Evolutionary conservation across 1,284 basidiomycete genomes (phyloP).

Genomic region (Fomitopsis pinicola): DNA sequence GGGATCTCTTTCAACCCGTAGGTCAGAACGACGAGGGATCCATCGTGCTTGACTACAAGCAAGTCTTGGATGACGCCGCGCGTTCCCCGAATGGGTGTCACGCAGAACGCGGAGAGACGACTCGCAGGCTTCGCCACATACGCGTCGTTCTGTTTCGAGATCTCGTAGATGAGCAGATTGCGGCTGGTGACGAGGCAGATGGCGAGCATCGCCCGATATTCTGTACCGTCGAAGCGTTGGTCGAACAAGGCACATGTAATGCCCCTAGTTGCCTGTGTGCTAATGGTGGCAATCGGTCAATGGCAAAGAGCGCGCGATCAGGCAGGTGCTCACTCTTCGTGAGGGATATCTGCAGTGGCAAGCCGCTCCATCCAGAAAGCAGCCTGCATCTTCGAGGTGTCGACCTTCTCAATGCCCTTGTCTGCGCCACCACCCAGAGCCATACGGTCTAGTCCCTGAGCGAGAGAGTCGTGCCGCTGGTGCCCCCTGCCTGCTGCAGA

Average conservation of each 20-base stretch:
- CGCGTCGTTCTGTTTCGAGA: constrained; percentile 36
- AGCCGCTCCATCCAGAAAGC: constrained; percentile 65
- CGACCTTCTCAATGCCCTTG: constrained; percentile 33
- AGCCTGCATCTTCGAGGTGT: constrained; percentile 62
- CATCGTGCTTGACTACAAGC: constrained; percentile 54
- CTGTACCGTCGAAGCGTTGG: constrained; percentile 54
- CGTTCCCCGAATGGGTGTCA: constrained; percentile 57
- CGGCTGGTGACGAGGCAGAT: constrained; percentile 51
- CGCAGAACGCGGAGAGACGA: constrained; percentile 45
- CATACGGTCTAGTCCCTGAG: constrained; percentile 58
- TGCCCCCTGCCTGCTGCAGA: constrained; percentile 38
- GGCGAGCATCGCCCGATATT: constrained; percentile 48
- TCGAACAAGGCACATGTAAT: constrained; percentile 62
- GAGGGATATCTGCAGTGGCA: constrained; percentile 43
- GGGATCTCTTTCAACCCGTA: constrained; percentile 54
- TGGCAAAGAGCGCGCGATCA: constrained; percentile 4
- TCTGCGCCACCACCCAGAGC: constrained; percentile 47
- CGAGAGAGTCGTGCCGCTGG: constrained; percentile 5
- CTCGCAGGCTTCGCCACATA: constrained; percentile 37
- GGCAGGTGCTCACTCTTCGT: constrained; percentile 43
- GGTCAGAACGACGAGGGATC: constrained; percentile 50
- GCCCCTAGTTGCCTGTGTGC: constrained; percentile 24
- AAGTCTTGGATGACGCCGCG: constrained; percentile 64
- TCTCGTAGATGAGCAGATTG: constrained; percentile 44
- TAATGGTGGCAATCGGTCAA: not conserved